Base-by-base conservation (phyloP, 768 basidiomycete genomes). In the Lactarius sp. region DNA sequence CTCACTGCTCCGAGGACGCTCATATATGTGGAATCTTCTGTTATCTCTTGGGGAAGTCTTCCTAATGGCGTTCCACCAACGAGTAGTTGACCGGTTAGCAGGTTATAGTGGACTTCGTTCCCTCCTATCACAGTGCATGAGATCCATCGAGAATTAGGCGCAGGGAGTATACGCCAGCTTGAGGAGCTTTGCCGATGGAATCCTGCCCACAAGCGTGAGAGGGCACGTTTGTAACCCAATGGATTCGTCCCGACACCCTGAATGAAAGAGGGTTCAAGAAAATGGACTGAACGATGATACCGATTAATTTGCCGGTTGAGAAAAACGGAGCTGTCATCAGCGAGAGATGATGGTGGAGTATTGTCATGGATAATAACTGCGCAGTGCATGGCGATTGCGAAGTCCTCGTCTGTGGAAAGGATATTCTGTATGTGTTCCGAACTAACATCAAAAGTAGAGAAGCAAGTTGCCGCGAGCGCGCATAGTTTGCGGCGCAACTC, bases 21-120 rank as follows among this genome's bases (percentile, higher is more conserved):
- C 14, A 50, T 51, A 60, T 79, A 82, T 2, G 71, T 67, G 1
- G 71, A 36, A 66, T 81, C 74, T 0, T 31, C 52, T 2, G 69
- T 47, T 34, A 81, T 77, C 0, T 27, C 27, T 27, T 27, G 27
- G 27, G 27, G 27, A 27, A 27, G 27, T 27, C 27, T 27, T 27
- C 27, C 76, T 9, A 78, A 60, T 1, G 75, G 72, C 60, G 74
- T 74, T 7, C 80, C 81, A 12, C 77, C 69, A 10, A 83, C 71
- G 18, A 81, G 71, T 1, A 83, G 69, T 27, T 68, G 54, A 13
- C 80, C 81, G 18, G 27, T 27, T 27, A 3, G 3, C 27, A 27
- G 27, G 27, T 27, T 27, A 27, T 27, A 27, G 27, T 27, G 27
- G 27, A 27, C 27, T 27, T 27, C 27, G 27, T 27, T 27, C 27